Percentiles rank a stretch among this genome's conserved stretches.
Evolutionary conservation across 2,329 filamentous ascomycete species (phyloP).

Genomic region (Waltergamsia citrina): DNA sequence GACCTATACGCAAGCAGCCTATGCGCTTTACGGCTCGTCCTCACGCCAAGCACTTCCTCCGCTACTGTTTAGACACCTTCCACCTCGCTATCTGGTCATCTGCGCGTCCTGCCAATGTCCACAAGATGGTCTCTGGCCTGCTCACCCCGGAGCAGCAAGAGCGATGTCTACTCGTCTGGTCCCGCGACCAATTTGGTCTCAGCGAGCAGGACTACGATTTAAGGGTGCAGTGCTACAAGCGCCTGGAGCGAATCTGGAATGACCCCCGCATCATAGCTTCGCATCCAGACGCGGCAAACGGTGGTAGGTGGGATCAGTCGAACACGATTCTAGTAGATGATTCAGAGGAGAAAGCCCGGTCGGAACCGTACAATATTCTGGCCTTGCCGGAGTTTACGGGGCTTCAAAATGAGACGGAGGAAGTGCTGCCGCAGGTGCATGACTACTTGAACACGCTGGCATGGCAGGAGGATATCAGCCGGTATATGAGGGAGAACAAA

Average conservation of each 20-base stretch:
- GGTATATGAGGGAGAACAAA: conserved; percentile 42
- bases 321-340: conserved; percentile 93
- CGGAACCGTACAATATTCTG: conserved; percentile 77
- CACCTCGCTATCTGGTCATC: conserved; percentile 87
- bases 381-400: conserved; percentile 69
- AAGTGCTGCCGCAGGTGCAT: conserved; percentile 48
- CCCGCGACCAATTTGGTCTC: conserved; percentile 66
- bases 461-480: conserved; percentile 50
- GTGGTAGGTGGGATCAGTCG: conserved; percentile 59
- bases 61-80: conserved; percentile 66
- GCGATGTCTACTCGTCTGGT: conserved; percentile 64
- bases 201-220: conserved; percentile 50
- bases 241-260: conserved; percentile 64
- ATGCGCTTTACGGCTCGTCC: conserved; percentile 57
- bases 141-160: conserved; percentile 43
- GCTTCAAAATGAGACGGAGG: conserved; percentile 23
- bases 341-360: conserved; percentile 66
- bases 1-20: conserved; percentile 41
- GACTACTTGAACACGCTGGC: conserved; percentile 50
- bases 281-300: conserved; percentile 30
- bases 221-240: conserved; percentile 85
- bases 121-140: conserved; percentile 54
- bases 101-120: conserved; percentile 64
- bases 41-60: conserved; percentile 57
- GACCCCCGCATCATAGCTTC: conserved; percentile 30